These are phyloP conservation scores for Monosporascus sp. DNA, from an alignment of 2,329 filamentous ascomycete genomes.

Conservation along the genomic window DNA sequence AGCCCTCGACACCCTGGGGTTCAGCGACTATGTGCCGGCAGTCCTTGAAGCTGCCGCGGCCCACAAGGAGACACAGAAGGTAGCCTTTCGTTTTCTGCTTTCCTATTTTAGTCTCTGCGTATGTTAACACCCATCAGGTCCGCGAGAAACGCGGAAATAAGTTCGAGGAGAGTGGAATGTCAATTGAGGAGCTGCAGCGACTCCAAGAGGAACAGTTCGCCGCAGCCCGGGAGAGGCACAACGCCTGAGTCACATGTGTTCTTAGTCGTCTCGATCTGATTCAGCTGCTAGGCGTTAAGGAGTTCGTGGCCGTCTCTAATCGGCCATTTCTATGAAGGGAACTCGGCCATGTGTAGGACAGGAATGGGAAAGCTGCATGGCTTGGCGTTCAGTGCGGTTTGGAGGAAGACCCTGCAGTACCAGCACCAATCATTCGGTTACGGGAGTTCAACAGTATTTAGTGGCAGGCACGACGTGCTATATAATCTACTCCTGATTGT, in stretches of 20 bases:
- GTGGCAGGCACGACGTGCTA: too few relatives aligned
- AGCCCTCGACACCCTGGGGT: slow-evolving; percentile 86
- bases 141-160: slow-evolving; percentile 97
- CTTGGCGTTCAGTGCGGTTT: too few relatives aligned
- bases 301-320: too few relatives aligned
- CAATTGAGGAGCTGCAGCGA: slow-evolving; percentile 80
- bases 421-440: too few relatives aligned
- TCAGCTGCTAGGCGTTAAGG: too few relatives aligned
- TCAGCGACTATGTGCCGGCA: slow-evolving; percentile 84
- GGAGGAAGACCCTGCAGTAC: too few relatives aligned
- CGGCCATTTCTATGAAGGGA: too few relatives aligned
- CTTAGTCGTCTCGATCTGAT: too few relatives aligned
- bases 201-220: slow-evolving; percentile 91
- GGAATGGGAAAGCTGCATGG: too few relatives aligned
- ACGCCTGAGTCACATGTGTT: not conserved
- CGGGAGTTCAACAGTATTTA: too few relatives aligned
- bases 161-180: slow-evolving; percentile 89
- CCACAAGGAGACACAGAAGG: slow-evolving; percentile 91
- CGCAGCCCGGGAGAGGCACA: slow-evolving; percentile 25
- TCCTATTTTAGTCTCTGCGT: not conserved
- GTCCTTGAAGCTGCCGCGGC: slow-evolving; percentile 49
- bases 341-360: too few relatives aligned
- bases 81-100: slow-evolving; percentile 28
- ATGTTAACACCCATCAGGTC: slow-evolving; percentile 48
- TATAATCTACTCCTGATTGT: too few relatives aligned